These are phyloP conservation scores for Mrakia blollopis DNA, from an alignment of 768 basidiomycete genomes.

Conservation along the genomic window DNA sequence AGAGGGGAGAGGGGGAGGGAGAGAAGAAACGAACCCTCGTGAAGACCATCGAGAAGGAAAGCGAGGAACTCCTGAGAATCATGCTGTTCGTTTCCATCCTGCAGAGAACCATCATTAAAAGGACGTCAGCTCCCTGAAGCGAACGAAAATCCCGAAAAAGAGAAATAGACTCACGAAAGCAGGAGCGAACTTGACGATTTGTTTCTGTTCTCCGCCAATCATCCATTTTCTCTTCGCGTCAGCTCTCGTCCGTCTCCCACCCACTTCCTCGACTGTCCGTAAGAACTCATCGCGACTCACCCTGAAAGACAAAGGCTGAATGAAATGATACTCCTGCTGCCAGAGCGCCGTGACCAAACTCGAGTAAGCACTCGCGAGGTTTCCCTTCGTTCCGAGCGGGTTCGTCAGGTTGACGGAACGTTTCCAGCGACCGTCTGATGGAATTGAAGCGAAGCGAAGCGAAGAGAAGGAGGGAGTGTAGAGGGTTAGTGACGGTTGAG, in stretches of 20 bases:
- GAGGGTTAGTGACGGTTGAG: no score
- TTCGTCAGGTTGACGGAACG: constrained; percentile 49
- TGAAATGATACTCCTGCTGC: constrained; percentile 74
- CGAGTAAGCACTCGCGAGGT: constrained; percentile 74
- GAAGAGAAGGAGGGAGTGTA: no score
- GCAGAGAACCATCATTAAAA: not conserved
- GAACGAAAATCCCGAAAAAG: not conserved
- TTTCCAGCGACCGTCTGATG: constrained; percentile 74
- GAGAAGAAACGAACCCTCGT: constrained; percentile 51
- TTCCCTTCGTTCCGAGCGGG: constrained; percentile 80
- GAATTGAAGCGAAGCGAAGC: not conserved
- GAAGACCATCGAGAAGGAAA: constrained; percentile 85
- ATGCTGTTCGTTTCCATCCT: constrained; percentile 75
- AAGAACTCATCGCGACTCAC: no score
- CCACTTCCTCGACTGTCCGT: no score
- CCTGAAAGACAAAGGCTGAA: constrained; percentile 76
- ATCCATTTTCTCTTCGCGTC: no score
- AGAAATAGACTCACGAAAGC: constrained; percentile 54
- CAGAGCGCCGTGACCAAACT: constrained; percentile 79
- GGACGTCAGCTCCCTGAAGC: not conserved
- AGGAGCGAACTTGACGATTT: constrained; percentile 56
- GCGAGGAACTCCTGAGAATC: constrained; percentile 96
- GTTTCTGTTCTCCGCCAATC: constrained; percentile 48
- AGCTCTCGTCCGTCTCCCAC: not conserved
- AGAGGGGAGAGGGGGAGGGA: not conserved